Evolutionary conservation across 495 filamentous ascomycete species (phyloP).

Genomic region (Hypoxylon lienhwacheense): DNA sequence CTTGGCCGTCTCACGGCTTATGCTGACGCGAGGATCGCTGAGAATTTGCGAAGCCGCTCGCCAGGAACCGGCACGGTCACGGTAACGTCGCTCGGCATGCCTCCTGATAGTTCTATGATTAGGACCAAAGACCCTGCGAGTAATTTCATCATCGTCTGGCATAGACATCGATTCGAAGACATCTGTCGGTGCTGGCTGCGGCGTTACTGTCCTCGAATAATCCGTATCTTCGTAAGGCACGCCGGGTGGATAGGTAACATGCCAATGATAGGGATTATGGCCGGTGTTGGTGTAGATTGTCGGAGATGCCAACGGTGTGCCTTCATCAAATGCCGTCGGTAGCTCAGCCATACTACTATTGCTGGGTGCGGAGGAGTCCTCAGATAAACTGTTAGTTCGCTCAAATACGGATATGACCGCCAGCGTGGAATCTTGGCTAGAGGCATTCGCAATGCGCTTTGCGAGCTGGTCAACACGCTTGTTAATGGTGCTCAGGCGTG

Average conservation of each 20-base stretch:
- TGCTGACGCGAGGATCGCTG: constrained; percentile 50
- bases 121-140: constrained; percentile 39
- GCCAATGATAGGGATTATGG: constrained; percentile 41
- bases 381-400: constrained; percentile 66
- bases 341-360: constrained; percentile 40
- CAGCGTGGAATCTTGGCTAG: constrained; percentile 46
- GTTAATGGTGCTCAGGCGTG: constrained; percentile 55
- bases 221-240: constrained; percentile 10
- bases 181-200: constrained; percentile 32
- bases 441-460: constrained; percentile 50
- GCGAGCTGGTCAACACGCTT: constrained; percentile 59
- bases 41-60: constrained; percentile 45
- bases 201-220: constrained; percentile 35
- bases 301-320: constrained; percentile 33
- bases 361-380: constrained; percentile 45
- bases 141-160: constrained; percentile 35
- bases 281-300: constrained; percentile 27
- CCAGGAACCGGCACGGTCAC: constrained; percentile 53
- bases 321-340: constrained; percentile 29
- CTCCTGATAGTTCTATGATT: constrained; percentile 50
- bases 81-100: constrained; percentile 47
- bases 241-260: constrained; percentile 27
- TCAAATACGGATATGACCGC: constrained; percentile 70
- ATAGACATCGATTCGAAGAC: constrained; percentile 39
- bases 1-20: constrained; percentile 46